These are phyloP conservation scores for Suhomyces terraborum DNA, from an alignment of 1,139 yeast species.

Conservation along the genomic window DNA sequence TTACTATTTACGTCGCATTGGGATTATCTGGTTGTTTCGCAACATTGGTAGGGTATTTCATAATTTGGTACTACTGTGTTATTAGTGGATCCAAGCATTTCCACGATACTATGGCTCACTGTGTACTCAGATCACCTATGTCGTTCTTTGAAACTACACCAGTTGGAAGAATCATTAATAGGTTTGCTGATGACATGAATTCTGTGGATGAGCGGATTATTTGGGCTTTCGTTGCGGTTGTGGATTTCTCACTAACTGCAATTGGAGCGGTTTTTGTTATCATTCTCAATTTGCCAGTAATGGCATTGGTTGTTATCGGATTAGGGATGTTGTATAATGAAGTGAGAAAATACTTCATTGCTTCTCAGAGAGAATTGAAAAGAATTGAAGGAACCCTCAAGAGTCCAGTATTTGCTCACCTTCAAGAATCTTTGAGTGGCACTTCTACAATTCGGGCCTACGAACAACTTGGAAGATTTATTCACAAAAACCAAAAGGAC, in stretches of 20 bases:
- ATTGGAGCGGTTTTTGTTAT: constrained; percentile 32
- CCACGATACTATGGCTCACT: constrained; percentile 30
- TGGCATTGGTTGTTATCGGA: constrained; percentile 30
- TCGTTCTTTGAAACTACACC: constrained; percentile 38
- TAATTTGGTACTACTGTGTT: constrained; percentile 32
- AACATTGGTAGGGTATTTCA: constrained; percentile 26
- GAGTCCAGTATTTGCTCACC: constrained; percentile 38
- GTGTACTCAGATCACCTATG: constrained; percentile 34
- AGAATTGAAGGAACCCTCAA: constrained; percentile 35
- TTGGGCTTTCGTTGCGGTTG: constrained; percentile 33
- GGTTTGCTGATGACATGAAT: constrained; percentile 35
- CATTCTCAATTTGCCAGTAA: constrained; percentile 35
- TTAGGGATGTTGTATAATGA: constrained; percentile 31
- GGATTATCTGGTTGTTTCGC: constrained; percentile 28
- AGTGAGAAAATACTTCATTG: constrained; percentile 32
- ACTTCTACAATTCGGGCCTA: constrained; percentile 40
- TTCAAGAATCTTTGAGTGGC: constrained; percentile 42
- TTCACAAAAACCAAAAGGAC: constrained; percentile 22
- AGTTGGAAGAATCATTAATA: constrained; percentile 32
- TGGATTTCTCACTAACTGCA: constrained; percentile 26
- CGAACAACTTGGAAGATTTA: constrained; percentile 32
- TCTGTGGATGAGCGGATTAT: constrained; percentile 36
- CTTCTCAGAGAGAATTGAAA: constrained; percentile 42
- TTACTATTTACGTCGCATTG: constrained; percentile 23
- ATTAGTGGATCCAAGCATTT: constrained; percentile 27